A percentile compares a stretch with the other conserved stretches of the same genome.
Evolutionary conservation across 768 basidiomycete species (phyloP).

Genomic region (Leucocoprinus leucothites): DNA sequence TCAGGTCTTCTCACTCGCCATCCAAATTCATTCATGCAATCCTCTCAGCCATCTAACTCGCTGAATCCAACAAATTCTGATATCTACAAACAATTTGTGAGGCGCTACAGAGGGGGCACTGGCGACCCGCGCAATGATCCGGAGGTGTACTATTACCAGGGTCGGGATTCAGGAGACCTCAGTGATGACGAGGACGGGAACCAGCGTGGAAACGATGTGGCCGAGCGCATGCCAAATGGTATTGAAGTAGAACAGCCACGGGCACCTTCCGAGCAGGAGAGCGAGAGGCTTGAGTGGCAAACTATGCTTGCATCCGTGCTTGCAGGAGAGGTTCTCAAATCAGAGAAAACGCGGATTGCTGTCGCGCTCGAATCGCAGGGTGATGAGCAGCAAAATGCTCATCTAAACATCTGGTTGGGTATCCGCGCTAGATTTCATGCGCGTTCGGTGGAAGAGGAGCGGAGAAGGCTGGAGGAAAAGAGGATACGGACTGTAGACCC

Average conservation of each 20-base stretch:
- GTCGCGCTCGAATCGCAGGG: constrained; percentile 67
- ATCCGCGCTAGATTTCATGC: constrained; percentile 85
- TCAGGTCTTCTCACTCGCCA: constrained; percentile 25
- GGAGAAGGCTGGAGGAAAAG: constrained; percentile 76
- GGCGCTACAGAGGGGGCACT: constrained; percentile 55
- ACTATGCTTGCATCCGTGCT: constrained; percentile 92
- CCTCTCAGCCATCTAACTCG: constrained; percentile 16
- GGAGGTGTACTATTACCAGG: constrained; percentile 80
- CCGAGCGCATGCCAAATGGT: constrained; percentile 50
- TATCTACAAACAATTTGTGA: constrained; percentile 79
- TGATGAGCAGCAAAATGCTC: constrained; percentile 66
- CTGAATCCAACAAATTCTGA: constrained; percentile 41
- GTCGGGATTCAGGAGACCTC: constrained; percentile 67
- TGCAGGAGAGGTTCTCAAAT: constrained; percentile 89
- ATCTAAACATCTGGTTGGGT: constrained; percentile 82
- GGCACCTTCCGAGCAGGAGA: constrained; percentile 69
- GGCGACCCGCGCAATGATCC: constrained; percentile 74
- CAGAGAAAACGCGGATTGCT: constrained; percentile 91
- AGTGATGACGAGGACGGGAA: constrained; percentile 74
- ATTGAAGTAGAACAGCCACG: constrained; percentile 63
- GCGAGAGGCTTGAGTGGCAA: constrained; percentile 92
- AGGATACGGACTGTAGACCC: constrained; percentile 77
- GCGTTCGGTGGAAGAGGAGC: constrained; percentile 79
- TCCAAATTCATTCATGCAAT: constrained; percentile 21
- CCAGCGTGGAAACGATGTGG: constrained; percentile 34